Evolutionary conservation across 495 filamentous ascomycete genomes (phyloP).

Genomic region (Aspergillus homomorphus): DNA sequence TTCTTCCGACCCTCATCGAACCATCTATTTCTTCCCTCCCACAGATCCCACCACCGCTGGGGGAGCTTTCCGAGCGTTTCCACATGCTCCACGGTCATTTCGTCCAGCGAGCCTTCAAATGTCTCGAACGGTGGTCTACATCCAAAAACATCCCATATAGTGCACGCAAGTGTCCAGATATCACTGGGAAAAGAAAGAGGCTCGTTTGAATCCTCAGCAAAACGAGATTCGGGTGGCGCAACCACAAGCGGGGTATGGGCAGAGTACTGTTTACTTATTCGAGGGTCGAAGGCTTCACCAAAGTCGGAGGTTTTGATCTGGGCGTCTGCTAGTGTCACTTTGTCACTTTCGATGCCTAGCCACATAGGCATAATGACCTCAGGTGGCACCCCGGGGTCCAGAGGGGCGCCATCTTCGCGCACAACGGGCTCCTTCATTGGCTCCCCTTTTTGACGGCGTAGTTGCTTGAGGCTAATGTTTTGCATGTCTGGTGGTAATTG

Average conservation of each 20-base stretch:
- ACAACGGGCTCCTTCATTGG: constrained; percentile 6
- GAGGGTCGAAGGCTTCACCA: constrained; percentile 3
- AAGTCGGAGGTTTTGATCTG: not conserved
- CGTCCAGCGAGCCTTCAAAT: not conserved
- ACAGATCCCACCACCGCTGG: constrained; percentile 26
- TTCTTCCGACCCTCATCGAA: constrained; percentile 14
- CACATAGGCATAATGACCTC: constrained; percentile 2
- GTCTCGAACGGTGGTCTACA: constrained; percentile 14
- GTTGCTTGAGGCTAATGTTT: constrained; percentile 4
- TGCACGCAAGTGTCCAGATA: constrained; percentile 36
- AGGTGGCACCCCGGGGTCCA: constrained; percentile 3
- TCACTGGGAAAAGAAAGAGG: constrained; percentile 30
- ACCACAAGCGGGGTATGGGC: not conserved
- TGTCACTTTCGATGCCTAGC: constrained; percentile 1
- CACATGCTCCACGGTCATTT: constrained; percentile 6
- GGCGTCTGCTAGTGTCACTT: not conserved
- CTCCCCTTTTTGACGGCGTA: not conserved
- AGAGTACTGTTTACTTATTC: not conserved
- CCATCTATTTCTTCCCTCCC: constrained; percentile 7
- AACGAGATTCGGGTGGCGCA: constrained; percentile 5
- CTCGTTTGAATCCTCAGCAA: constrained; percentile 13
- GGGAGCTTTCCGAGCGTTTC: constrained; percentile 27
- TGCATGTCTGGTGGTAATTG: constrained; percentile 2
- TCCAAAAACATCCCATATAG: constrained; percentile 27
- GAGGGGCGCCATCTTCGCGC: constrained; percentile 5